A percentile compares a stretch with the other conserved stretches of the same genome.
phyloP scores from a whole-genome alignment of 116 monocot species.

The Dioscorea cayenensis region DNA sequence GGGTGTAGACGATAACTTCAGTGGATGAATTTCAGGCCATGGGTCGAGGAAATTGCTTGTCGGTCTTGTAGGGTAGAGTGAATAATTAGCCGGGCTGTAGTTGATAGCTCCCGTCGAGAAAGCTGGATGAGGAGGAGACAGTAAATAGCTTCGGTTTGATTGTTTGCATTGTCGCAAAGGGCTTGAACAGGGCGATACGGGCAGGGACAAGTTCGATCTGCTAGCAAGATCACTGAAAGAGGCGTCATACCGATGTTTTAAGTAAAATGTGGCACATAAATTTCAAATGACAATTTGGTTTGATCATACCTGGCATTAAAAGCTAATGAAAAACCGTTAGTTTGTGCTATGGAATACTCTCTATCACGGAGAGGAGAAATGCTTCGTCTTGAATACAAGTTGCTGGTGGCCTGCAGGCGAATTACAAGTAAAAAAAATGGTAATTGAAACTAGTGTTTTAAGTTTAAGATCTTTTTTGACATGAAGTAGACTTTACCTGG shows the following conservation, averaged over 20 bases:
- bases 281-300: not conserved
- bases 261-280: not conserved
- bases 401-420: slow-evolving; percentile 25
- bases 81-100: slow-evolving; percentile 29
- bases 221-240: slow-evolving; percentile 34
- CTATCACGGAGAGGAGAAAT: slow-evolving; percentile 49
- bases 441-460: too few relatives aligned
- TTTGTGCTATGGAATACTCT: slow-evolving; percentile 21
- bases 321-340: slow-evolving; percentile 13
- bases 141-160: slow-evolving; percentile 54
- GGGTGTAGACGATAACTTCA: slow-evolving; percentile 18
- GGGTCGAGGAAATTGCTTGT: slow-evolving; percentile 21
- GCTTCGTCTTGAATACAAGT: slow-evolving; percentile 34
- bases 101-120: slow-evolving; percentile 27
- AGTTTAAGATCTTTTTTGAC: too few relatives aligned
- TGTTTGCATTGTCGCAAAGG: slow-evolving; percentile 49
- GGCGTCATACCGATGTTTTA: not conserved
- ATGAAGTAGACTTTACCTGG: slow-evolving; percentile 11
- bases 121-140: slow-evolving; percentile 70
- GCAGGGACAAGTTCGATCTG: slow-evolving; percentile 74
- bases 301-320: not conserved
- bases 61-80: slow-evolving; percentile 19
- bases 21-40: slow-evolving; percentile 30
- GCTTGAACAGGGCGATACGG: slow-evolving; percentile 86
- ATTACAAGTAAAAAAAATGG: not conserved